These are phyloP conservation scores for Xerocomus amazonicus DNA, from an alignment of 1,284 basidiomycete species.

Conservation along the genomic window DNA sequence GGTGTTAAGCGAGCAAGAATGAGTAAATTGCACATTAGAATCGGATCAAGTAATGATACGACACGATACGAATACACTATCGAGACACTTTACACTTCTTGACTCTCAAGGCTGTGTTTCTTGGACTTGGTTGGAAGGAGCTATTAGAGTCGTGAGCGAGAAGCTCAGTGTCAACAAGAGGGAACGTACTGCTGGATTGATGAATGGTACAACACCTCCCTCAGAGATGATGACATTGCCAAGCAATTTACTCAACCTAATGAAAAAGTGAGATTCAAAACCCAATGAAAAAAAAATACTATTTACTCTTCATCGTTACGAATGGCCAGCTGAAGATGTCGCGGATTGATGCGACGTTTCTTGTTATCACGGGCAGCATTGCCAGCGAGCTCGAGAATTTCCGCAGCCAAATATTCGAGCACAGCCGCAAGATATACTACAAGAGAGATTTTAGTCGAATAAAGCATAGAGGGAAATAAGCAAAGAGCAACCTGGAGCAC, in stretches of 20 bases:
- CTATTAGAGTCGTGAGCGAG: conserved; percentile 8
- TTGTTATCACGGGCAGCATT: conserved; percentile 68
- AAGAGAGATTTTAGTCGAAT: neutral
- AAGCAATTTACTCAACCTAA: conserved; percentile 64
- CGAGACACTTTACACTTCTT: conserved; percentile 26
- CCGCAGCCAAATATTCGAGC: conserved; percentile 68
- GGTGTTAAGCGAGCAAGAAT: neutral
- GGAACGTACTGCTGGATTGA: conserved; percentile 33
- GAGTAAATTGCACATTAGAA: conserved; percentile 12
- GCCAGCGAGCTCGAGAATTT: conserved; percentile 75
- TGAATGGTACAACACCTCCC: conserved; percentile 79
- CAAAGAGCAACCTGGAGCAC: conserved; percentile 44
- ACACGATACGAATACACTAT: neutral
- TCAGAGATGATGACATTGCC: conserved; percentile 88
- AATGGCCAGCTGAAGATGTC: conserved; percentile 87
- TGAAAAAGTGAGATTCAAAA: neutral
- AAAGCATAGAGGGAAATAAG: conserved; percentile 8
- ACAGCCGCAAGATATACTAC: conserved; percentile 74
- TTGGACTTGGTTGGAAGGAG: conserved; percentile 32
- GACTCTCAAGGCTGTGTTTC: conserved; percentile 33
- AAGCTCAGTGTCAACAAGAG: neutral
- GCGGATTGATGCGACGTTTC: conserved; percentile 85
- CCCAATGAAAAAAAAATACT: too few relatives aligned
- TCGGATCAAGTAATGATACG: conserved; percentile 1
- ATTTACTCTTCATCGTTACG: conserved; percentile 79